Conservation (phyloP, 495 filamentous ascomycete genomes). For the Penicillium paxilli region DNA sequence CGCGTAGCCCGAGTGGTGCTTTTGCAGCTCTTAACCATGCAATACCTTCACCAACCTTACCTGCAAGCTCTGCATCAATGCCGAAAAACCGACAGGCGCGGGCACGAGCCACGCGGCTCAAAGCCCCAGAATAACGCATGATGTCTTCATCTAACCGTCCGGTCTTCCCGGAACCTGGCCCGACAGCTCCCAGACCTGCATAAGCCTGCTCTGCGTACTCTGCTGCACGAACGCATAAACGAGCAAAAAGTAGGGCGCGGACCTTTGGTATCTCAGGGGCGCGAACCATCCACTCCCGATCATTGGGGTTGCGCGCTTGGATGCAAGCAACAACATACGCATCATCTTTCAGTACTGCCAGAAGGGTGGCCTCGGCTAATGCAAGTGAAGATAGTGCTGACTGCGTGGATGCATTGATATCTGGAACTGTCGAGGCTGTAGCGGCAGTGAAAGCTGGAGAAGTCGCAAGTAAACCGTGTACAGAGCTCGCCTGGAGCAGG, state of each 20-base stretch:
- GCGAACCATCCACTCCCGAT: constrained; percentile 91
- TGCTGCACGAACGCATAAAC: constrained; percentile 74
- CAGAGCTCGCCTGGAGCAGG: constrained; percentile 75
- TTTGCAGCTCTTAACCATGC: constrained; percentile 78
- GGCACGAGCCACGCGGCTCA: constrained; percentile 70
- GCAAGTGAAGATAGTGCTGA: constrained; percentile 71
- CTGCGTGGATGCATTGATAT: constrained; percentile 66
- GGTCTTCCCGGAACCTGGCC: constrained; percentile 23
- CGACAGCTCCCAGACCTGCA: constrained; percentile 44
- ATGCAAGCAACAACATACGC: constrained; percentile 80
- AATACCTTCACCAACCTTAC: constrained; percentile 77
- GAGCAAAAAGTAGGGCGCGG: constrained; percentile 79
- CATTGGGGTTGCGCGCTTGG: constrained; percentile 72
- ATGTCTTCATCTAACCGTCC: constrained; percentile 57
- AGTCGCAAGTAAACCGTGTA: constrained; percentile 66
- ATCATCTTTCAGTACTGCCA: constrained; percentile 90
- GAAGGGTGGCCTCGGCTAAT: constrained; percentile 82
- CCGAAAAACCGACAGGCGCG: constrained; percentile 88
- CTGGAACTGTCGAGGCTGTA: constrained; percentile 33
- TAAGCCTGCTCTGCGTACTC: constrained; percentile 55
- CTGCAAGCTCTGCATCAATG: constrained; percentile 81
- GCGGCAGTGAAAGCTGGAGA: constrained; percentile 26
- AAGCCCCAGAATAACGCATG: constrained; percentile 68
- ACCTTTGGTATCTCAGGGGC: constrained; percentile 84
- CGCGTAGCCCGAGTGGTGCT: constrained; percentile 63